Evolutionary conservation across 2,329 filamentous ascomycete species (phyloP).

Genomic region (Alternaria viburni): DNA sequence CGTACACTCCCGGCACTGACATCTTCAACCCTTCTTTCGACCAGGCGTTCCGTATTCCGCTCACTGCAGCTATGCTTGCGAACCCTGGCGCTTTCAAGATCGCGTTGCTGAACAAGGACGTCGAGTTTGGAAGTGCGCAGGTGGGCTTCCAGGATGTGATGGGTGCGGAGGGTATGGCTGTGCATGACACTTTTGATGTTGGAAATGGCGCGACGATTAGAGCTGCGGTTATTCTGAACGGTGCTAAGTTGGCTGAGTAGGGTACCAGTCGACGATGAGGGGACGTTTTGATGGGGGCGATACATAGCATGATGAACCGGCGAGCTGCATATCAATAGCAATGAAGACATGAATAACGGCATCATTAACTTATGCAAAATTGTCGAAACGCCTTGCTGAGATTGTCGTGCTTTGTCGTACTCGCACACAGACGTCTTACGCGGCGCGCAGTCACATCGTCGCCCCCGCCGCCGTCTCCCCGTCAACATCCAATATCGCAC

Average conservation of each 20-base stretch:
- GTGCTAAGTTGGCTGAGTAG: slow-evolving; percentile 25
- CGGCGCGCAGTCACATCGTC: slow-evolving; percentile 35
- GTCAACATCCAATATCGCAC: slow-evolving; percentile 38
- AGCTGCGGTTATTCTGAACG: slow-evolving; percentile 31
- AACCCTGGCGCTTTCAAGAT: slow-evolving; percentile 33
- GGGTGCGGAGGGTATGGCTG: slow-evolving; percentile 25
- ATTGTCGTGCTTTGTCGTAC: not conserved
- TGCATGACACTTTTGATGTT: slow-evolving; percentile 33
- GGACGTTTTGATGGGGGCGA: not conserved
- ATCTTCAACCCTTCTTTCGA: slow-evolving; percentile 59
- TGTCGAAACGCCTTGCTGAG: not conserved
- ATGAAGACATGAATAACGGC: not conserved
- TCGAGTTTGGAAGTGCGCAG: slow-evolving; percentile 33
- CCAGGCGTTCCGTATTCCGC: slow-evolving; percentile 53
- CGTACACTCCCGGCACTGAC: slow-evolving; percentile 54
- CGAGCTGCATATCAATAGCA: not conserved
- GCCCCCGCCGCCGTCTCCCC: slow-evolving; percentile 42
- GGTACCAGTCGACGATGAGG: not conserved
- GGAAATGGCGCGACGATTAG: slow-evolving; percentile 33
- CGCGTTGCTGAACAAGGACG: slow-evolving; percentile 36
- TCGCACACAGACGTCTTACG: not conserved
- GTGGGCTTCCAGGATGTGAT: slow-evolving; percentile 36
- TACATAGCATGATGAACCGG: not conserved
- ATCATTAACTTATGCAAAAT: not conserved
- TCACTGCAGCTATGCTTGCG: slow-evolving; percentile 43